Percentiles rank a stretch among this genome's conserved stretches.
phyloP scores from a whole-genome alignment of 345 rosid genomes.

The Geranium brycei region DNA sequence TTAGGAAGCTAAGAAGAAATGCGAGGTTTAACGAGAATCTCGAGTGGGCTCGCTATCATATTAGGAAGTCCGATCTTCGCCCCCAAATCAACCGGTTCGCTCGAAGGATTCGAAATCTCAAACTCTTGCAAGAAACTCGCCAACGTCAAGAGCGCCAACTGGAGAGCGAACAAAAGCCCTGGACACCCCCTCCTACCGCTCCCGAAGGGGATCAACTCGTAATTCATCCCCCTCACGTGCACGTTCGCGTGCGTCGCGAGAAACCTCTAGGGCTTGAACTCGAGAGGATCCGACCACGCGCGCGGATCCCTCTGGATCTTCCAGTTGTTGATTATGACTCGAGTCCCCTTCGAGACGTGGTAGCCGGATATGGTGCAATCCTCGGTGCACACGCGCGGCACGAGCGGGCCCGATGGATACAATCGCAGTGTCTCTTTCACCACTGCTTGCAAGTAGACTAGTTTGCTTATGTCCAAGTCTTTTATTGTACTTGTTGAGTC shows the following conservation, averaged over 20 bases:
- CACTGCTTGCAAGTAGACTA: constrained; percentile 12
- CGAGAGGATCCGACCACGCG: constrained; percentile 16
- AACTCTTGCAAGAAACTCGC: constrained; percentile 21
- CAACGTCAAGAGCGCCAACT: constrained; percentile 11
- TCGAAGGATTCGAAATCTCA: constrained; percentile 10
- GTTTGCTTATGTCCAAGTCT: constrained; percentile 1
- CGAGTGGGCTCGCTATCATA: constrained; percentile 12
- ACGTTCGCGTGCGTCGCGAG: constrained; percentile 11
- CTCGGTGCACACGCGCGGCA: constrained; percentile 13
- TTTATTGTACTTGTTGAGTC: too few relatives aligned
- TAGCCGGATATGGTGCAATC: constrained; percentile 15
- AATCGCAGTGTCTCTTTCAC: constrained; percentile 30
- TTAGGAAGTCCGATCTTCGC: not conserved
- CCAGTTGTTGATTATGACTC: constrained; percentile 8
- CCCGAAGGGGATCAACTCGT: constrained; percentile 17
- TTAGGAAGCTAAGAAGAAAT: too few relatives aligned
- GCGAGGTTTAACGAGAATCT: constrained; percentile 19
- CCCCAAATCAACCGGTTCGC: constrained; percentile 18
- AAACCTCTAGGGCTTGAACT: constrained; percentile 20
- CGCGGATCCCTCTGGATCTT: constrained; percentile 23
- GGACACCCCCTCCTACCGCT: constrained; percentile 28
- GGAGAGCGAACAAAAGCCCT: constrained; percentile 16
- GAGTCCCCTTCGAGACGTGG: constrained; percentile 15
- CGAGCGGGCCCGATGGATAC: constrained; percentile 18
- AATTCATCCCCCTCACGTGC: constrained; percentile 13